Evolutionary conservation across 257 asterid genomes (phyloP).

Genomic region (Datura wrightii): DNA sequence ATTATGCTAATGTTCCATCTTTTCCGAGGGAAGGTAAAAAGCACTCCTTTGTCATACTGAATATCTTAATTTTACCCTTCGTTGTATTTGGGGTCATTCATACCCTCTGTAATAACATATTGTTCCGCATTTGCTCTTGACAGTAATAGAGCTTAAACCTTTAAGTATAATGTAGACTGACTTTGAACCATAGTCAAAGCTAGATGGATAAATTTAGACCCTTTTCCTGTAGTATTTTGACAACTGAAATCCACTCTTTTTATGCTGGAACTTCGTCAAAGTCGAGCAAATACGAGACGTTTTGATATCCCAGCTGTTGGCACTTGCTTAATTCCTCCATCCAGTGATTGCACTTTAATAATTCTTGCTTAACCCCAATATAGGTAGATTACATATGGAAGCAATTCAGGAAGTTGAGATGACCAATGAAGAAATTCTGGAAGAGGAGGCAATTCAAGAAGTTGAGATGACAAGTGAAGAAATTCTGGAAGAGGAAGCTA

Average conservation of each 20-base stretch:
- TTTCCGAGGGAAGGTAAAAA: background rate
- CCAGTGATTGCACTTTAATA: background rate
- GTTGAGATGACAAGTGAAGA: constrained; percentile 60
- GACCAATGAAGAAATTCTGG: constrained; percentile 43
- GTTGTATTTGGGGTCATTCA: background rate
- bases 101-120: background rate
- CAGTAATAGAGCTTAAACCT: background rate
- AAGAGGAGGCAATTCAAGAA: constrained; percentile 49
- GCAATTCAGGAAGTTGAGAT: constrained; percentile 71
- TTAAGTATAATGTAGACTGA: background rate
- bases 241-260: background rate
- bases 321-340: background rate
- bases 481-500: constrained; percentile 30
- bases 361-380: background rate
- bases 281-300: background rate
- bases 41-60: background rate
- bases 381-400: constrained; percentile 50
- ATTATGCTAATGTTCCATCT: background rate
- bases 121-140: background rate
- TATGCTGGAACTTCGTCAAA: background rate
- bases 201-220: background rate
- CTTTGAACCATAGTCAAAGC: background rate
- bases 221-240: background rate
- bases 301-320: background rate
- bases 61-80: background rate